phyloP scores from a whole-genome alignment of 495 filamentous ascomycete species.

The Pyrenula massariospora region DNA sequence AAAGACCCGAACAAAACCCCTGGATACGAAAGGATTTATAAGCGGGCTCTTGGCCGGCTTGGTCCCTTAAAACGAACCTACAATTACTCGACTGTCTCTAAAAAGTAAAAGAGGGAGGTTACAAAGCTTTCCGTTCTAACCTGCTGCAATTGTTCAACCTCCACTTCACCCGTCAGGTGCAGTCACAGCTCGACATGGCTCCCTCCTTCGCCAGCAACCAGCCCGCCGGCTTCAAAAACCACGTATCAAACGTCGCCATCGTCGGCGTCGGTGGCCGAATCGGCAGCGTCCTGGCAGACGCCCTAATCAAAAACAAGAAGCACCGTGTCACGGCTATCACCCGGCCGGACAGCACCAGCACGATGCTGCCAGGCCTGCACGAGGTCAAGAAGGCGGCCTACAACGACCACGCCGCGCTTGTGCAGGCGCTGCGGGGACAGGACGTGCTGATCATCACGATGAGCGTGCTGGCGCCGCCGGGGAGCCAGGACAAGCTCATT shows the following conservation, averaged over 20 bases:
- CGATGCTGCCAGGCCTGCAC: conserved; percentile 29
- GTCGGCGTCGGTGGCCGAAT: conserved; percentile 36
- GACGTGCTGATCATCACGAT: conserved; percentile 53
- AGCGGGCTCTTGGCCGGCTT: no score
- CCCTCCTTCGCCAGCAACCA: neutral
- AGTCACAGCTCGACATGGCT: neutral
- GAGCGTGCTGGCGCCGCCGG: conserved; percentile 20
- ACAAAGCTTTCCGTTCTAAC: no score
- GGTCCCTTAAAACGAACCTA: no score
- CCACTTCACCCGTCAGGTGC: no score
- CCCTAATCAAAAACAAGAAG: conserved; percentile 33
- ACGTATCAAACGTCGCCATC: neutral
- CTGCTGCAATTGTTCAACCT: no score
- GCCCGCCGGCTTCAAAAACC: neutral
- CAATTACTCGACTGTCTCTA: no score
- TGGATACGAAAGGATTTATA: no score
- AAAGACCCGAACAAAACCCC: no score
- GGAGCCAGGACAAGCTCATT: conserved; percentile 35
- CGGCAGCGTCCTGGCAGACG: conserved; percentile 39
- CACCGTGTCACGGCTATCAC: conserved; percentile 42
- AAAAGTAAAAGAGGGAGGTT: no score
- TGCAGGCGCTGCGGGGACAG: conserved; percentile 35
- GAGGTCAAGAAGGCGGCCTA: conserved; percentile 33
- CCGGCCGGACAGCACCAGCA: conserved; percentile 25
- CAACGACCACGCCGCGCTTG: conserved; percentile 26